Percentiles rank a stretch among this genome's conserved stretches.
Evolutionary conservation across 2,329 filamentous ascomycete genomes (phyloP).

Genomic region (Claviceps digitariae): DNA sequence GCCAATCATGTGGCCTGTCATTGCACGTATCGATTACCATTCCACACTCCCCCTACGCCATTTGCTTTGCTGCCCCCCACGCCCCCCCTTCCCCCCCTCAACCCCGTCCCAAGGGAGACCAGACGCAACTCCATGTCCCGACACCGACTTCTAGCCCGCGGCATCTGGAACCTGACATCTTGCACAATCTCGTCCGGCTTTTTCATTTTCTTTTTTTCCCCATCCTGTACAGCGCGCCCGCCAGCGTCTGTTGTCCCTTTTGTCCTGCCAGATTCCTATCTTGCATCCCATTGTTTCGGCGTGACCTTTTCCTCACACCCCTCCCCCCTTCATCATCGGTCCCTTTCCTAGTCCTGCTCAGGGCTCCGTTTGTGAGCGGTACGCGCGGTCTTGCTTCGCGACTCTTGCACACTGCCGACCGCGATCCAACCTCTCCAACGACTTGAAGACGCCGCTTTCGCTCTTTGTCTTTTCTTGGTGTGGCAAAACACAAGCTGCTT

Average conservation of each 20-base stretch:
- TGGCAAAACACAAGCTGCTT: slow-evolving; percentile 6
- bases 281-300: slow-evolving; percentile 1
- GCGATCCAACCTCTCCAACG: slow-evolving; percentile 8
- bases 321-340: neutral
- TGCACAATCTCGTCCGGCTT: slow-evolving; percentile 5
- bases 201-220: neutral
- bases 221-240: neutral
- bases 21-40: slow-evolving; percentile 10
- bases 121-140: neutral
- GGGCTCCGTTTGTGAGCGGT: slow-evolving; percentile 14
- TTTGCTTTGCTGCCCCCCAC: no score
- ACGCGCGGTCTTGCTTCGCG: slow-evolving; percentile 16
- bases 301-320: slow-evolving; percentile 7
- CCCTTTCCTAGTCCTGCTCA: slow-evolving; percentile 1
- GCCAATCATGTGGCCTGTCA: slow-evolving; percentile 22
- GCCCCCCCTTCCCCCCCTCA: slow-evolving; percentile 7
- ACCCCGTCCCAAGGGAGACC: neutral
- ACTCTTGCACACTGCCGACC: slow-evolving; percentile 2
- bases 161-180: slow-evolving; percentile 12
- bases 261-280: slow-evolving; percentile 12
- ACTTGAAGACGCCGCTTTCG: neutral
- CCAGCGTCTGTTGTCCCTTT: slow-evolving; percentile 6
- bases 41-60: slow-evolving; percentile 5
- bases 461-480: slow-evolving; percentile 3
- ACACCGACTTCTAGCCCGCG: neutral